phyloP scores from a whole-genome alignment of 2,329 filamentous ascomycete species.

The Ophiostoma angusticollis region DNA sequence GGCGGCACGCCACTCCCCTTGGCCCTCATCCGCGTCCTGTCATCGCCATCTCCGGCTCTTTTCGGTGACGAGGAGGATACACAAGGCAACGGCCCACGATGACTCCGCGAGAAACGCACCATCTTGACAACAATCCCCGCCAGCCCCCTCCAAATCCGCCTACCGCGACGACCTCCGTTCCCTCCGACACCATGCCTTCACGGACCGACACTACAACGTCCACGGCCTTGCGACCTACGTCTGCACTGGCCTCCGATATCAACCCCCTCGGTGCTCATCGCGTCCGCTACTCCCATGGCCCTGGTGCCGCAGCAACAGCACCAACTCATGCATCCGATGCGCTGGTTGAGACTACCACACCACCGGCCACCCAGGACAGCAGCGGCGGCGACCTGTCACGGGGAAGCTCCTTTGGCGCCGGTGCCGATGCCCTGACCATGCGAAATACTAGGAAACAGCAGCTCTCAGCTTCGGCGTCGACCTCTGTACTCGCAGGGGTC shows the following conservation, averaged over 20 bases:
- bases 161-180: background rate
- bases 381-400: constrained; percentile 6
- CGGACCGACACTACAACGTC: constrained; percentile 3
- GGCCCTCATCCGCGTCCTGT: too few relatives aligned
- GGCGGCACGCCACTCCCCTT: constrained; percentile 1
- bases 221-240: background rate
- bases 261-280: constrained; percentile 7
- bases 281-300: too few relatives aligned
- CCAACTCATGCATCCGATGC: background rate
- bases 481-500: background rate
- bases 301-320: background rate
- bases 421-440: constrained; percentile 7
- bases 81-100: too few relatives aligned
- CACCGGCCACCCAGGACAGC: constrained; percentile 1
- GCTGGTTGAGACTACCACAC: background rate
- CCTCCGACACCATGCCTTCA: constrained; percentile 6
- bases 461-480: background rate
- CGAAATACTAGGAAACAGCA: background rate
- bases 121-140: too few relatives aligned
- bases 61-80: background rate
- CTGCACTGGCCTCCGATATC: constrained; percentile 1
- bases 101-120: too few relatives aligned
- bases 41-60: background rate
- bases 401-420: constrained; percentile 6
- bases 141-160: background rate